Conservation (phyloP, 441 rosid genomes). For the Sinapis alba region DNA sequence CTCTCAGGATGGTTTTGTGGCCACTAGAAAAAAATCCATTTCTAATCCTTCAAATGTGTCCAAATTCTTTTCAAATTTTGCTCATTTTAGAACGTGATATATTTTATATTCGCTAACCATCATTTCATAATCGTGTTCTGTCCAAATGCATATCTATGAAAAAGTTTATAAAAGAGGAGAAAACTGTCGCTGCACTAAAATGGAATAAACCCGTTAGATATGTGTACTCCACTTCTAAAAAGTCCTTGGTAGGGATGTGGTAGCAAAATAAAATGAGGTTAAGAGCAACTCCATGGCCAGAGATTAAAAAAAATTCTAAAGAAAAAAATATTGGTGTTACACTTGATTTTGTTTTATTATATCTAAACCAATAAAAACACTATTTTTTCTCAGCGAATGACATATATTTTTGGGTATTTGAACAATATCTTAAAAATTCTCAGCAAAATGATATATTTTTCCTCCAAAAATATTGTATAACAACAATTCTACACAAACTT, state of each 20-base stretch:
- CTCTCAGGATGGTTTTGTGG: background rate
- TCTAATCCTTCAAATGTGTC: background rate
- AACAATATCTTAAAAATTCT: too few species aligned
- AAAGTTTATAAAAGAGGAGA: background rate
- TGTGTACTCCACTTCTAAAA: background rate
- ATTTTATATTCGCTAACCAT: conserved; percentile 2
- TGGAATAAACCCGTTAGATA: background rate
- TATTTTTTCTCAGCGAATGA: too few species aligned
- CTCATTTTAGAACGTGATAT: conserved; percentile 6
- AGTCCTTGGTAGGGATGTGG: background rate
- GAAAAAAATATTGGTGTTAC: too few species aligned
- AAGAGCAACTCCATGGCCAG: too few species aligned
- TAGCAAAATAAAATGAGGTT: too few species aligned
- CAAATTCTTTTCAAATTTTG: background rate
- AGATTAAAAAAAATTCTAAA: too few species aligned
- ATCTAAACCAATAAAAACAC: too few species aligned
- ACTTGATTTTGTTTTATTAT: too few species aligned
- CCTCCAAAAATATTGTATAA: too few species aligned
- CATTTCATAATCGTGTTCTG: background rate
- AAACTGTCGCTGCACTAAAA: background rate
- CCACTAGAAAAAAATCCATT: background rate
- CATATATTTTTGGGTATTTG: too few species aligned
- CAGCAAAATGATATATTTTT: too few species aligned
- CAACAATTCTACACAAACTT: too few species aligned
- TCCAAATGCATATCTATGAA: background rate